These are phyloP conservation scores for Hyphopichia wangnamkhiaoensis DNA, from an alignment of 1,139 yeast genomes.

Conservation along the genomic window DNA sequence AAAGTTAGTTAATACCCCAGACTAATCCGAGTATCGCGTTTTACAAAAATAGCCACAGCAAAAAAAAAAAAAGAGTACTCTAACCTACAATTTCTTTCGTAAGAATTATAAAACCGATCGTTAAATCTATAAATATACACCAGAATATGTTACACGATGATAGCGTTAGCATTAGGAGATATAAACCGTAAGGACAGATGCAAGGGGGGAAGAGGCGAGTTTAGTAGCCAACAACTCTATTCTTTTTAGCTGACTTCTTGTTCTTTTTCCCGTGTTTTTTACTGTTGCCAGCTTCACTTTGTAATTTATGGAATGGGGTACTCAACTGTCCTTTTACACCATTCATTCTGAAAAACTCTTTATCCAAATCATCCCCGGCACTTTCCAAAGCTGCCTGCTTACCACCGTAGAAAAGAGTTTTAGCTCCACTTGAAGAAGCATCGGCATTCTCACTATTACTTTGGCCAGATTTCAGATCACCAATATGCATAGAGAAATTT, in stretches of 20 bases:
- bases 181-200: background rate
- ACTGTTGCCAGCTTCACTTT: constrained; percentile 26
- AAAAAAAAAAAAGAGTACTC: background rate
- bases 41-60: too few species aligned
- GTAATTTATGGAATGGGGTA: constrained; percentile 71
- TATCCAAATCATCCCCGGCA: constrained; percentile 78
- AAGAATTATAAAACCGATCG: background rate
- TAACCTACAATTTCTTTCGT: too few species aligned
- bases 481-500: constrained; percentile 77
- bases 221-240: constrained; percentile 43
- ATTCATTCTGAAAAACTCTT: constrained; percentile 76
- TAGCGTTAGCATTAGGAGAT: too few species aligned
- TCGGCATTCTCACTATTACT: constrained; percentile 33
- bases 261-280: constrained; percentile 83
- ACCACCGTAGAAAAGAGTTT: constrained; percentile 67
- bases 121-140: constrained; percentile 1
- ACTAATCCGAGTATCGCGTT: background rate
- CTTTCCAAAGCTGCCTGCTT: constrained; percentile 76
- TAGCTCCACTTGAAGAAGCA: constrained; percentile 29
- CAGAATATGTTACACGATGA: background rate
- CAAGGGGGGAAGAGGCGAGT: background rate
- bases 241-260: constrained; percentile 60
- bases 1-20: too few species aligned
- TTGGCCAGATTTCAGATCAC: constrained; percentile 26
- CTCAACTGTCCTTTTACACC: constrained; percentile 62